Evolutionary conservation across 768 basidiomycete genomes (phyloP), one percentile per base, ranked within the genome.

Genomic region (Strobilomyces dryophilus): DNA sequence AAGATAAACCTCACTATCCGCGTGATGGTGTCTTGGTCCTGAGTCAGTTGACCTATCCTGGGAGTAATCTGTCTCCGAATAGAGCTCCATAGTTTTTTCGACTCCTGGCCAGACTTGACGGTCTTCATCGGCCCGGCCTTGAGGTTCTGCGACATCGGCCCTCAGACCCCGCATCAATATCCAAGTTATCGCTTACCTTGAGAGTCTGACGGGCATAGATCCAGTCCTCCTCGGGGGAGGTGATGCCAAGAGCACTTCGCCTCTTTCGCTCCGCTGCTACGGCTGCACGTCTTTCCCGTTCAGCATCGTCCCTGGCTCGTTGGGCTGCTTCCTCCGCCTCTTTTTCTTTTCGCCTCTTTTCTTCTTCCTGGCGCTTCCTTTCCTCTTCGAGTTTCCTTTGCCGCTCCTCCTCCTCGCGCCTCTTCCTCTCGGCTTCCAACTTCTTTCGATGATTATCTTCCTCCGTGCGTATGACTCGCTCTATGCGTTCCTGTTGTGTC

Each of bases 41-140:
- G 85, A 6, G 90, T 93, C 24, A 95, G 69, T 66, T 94, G 92
- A 8, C 92, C 92, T 44, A 95, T 84, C 68, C 88, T 92, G 27
- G 90, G 89, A 4, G 83, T 91, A 45, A 95, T 90, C 61, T 84
- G 79, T 42, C 93, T 81, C 24, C 92, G 84, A 46, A 79, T 74
- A 47, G 76, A 78, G 47, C 76, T 82, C 83, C 88, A 92, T 26
- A 76, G 70, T 11, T 82, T 71, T 65, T 83, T 88, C 52, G 76
- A 62, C 6, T 67, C 66, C 44, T 77, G 74, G 61, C 84, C 68
- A 4, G 64, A 66, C 66, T 92, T 93, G 54, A 93, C 83, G 35
- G 68, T 62, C 45, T 75, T 79, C 75, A 91, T 80, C 24, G 80
- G 73, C 32, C 82, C 79, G 3, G 71, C 68, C 73, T 94, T 94